Evolutionary conservation across 192 early-diverging fungal species (phyloP).

Genomic region (Irineochytrium annulatum): DNA sequence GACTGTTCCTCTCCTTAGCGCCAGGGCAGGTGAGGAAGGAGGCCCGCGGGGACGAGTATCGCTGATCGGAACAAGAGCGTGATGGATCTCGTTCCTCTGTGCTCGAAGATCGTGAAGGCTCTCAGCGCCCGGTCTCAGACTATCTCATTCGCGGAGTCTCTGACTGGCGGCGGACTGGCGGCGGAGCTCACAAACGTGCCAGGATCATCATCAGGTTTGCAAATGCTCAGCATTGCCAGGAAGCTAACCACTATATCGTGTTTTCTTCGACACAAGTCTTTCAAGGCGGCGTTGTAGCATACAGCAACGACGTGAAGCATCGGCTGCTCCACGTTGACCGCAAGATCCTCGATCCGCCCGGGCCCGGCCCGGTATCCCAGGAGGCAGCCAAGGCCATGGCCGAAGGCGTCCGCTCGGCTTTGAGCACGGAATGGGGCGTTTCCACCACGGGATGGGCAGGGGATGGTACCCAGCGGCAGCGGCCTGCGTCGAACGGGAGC

Average conservation of each 20-base stretch:
- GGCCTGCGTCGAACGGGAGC: neutral
- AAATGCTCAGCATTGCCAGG: too few relatives aligned
- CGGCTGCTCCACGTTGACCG: neutral
- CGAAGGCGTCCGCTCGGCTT: neutral
- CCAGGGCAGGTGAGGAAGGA: neutral
- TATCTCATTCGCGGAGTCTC: conserved; percentile 8
- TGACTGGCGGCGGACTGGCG: conserved; percentile 15
- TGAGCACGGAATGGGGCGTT: conserved; percentile 12
- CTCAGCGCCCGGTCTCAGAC: neutral
- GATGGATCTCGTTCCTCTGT: too few relatives aligned
- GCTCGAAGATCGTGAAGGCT: too few relatives aligned
- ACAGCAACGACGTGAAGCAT: conserved; percentile 8
- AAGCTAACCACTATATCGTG: too few relatives aligned
- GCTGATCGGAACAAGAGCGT: neutral
- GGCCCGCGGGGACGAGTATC: neutral
- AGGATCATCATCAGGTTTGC: neutral
- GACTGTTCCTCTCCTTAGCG: neutral
- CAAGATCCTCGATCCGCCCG: conserved; percentile 3
- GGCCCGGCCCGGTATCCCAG: conserved; percentile 3
- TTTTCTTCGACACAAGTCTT: neutral
- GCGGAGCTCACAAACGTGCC: conserved; percentile 14
- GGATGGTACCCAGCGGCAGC: neutral
- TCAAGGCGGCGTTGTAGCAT: conserved; percentile 16
- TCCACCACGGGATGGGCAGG: conserved; percentile 24
- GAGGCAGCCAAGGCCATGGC: conserved; percentile 16